phyloP scores from a whole-genome alignment of 2,329 filamentous ascomycete species.

The Fusarium sp. region DNA sequence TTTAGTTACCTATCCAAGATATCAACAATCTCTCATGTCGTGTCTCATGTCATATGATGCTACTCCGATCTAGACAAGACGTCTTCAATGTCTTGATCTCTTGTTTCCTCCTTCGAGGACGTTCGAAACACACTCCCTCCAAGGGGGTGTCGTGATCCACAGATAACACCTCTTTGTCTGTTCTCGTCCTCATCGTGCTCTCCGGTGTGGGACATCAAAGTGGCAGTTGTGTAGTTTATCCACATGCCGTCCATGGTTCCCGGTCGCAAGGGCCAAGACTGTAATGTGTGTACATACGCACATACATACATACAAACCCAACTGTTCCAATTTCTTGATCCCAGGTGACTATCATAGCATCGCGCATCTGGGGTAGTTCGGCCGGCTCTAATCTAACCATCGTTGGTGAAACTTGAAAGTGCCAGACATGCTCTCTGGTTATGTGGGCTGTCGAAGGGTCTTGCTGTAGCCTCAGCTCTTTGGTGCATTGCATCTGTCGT shows the following conservation, averaged over 20 bases:
- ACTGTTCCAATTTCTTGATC: not conserved
- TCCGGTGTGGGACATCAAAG: slow-evolving; percentile 13
- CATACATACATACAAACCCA: not conserved
- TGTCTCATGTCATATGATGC: slow-evolving; percentile 9
- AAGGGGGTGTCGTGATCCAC: slow-evolving; percentile 6
- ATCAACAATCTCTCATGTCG: not conserved
- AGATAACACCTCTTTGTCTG: slow-evolving; percentile 5
- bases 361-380: not conserved
- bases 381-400: not conserved
- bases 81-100: not conserved
- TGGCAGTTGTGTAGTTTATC: slow-evolving; percentile 21
- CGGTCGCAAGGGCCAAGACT: not conserved
- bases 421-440: slow-evolving; percentile 11
- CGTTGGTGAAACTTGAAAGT: not conserved
- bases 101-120: not conserved
- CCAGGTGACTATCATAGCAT: not conserved
- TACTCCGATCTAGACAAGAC: slow-evolving; percentile 15
- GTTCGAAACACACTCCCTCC: not conserved
- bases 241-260: slow-evolving; percentile 29
- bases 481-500: not conserved
- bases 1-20: slow-evolving; percentile 1
- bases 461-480: not conserved
- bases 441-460: not conserved
- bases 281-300: not conserved
- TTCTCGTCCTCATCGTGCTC: slow-evolving; percentile 21